These are phyloP conservation scores for Ophiostoma triangulosporum DNA, from an alignment of 2,329 filamentous ascomycete species.

Conservation along the genomic window DNA sequence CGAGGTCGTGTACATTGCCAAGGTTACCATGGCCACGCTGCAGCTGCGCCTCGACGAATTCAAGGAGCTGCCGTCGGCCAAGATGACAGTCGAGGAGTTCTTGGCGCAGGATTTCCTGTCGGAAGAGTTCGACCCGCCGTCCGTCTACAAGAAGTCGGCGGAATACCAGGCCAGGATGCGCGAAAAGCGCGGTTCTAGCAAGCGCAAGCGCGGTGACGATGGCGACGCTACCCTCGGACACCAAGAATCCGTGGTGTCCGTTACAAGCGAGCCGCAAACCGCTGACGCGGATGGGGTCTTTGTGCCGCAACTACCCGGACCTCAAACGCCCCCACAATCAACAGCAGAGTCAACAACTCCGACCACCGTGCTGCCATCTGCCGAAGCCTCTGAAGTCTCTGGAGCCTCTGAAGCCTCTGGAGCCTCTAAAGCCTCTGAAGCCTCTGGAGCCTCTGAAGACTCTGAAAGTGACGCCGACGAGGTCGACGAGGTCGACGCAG, in stretches of 20 bases:
- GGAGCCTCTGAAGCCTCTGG: too few species aligned
- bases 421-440: too few species aligned
- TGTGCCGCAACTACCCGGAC: constrained; percentile 39
- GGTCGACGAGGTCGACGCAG: constrained; percentile 14
- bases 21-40: constrained; percentile 87
- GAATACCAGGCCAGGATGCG: constrained; percentile 42
- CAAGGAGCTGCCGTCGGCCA: constrained; percentile 69
- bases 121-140: constrained; percentile 60
- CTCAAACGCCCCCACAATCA: constrained; percentile 7
- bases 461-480: neutral
- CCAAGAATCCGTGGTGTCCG: constrained; percentile 4
- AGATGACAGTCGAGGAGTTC: constrained; percentile 73
- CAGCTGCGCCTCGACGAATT: constrained; percentile 88
- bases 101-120: constrained; percentile 46
- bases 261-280: neutral
- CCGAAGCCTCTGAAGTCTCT: too few species aligned
- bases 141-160: constrained; percentile 55
- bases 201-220: constrained; percentile 28
- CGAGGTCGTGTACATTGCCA: constrained; percentile 96
- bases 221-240: neutral
- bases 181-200: constrained; percentile 30
- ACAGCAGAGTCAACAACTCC: neutral
- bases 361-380: neutral
- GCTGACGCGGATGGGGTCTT: constrained; percentile 56
- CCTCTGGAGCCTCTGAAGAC: neutral